A percentile compares a stretch with the other conserved stretches of the same genome.
These are phyloP conservation scores for Aureobasidium sp. DNA, from an alignment of 2,329 filamentous ascomycete species.

Conservation along the genomic window DNA sequence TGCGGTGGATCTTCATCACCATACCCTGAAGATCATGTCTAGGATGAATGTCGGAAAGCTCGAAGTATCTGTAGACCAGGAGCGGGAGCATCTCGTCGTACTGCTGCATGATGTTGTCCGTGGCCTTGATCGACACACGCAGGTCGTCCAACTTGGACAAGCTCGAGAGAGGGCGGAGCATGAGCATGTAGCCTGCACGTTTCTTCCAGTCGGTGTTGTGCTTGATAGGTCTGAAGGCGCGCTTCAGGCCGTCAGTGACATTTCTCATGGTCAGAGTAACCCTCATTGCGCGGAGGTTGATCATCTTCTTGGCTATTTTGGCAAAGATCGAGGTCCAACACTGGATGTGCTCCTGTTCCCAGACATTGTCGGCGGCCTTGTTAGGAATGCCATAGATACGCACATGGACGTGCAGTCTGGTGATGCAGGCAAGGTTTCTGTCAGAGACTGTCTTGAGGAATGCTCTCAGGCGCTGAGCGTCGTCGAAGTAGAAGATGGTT, in stretches of 20 bases:
- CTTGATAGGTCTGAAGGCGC: background rate
- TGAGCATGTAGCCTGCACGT: conserved; percentile 9
- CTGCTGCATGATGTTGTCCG: background rate
- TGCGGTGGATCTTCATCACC: background rate
- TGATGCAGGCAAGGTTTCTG: background rate
- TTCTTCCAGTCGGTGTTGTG: background rate
- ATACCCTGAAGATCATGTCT: background rate
- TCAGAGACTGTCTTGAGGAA: conserved; percentile 3
- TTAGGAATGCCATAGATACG: conserved; percentile 3
- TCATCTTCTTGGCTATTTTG: background rate
- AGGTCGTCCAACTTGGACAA: background rate
- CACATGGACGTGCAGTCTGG: background rate
- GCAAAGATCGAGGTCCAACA: conserved; percentile 1
- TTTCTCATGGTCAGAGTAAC: background rate
- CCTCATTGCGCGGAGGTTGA: background rate
- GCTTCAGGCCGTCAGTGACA: background rate
- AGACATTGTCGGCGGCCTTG: background rate
- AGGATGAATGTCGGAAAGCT: background rate
- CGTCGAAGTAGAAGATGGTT: conserved; percentile 12
- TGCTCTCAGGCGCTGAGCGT: conserved; percentile 6
- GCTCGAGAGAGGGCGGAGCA: conserved; percentile 4
- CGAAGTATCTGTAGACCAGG: background rate
- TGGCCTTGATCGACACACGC: background rate
- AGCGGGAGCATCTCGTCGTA: background rate
- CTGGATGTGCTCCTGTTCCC: conserved; percentile 4